Base-by-base conservation (phyloP, 1,139 yeast genomes). In the Protomyces arabidopsidicola region DNA sequence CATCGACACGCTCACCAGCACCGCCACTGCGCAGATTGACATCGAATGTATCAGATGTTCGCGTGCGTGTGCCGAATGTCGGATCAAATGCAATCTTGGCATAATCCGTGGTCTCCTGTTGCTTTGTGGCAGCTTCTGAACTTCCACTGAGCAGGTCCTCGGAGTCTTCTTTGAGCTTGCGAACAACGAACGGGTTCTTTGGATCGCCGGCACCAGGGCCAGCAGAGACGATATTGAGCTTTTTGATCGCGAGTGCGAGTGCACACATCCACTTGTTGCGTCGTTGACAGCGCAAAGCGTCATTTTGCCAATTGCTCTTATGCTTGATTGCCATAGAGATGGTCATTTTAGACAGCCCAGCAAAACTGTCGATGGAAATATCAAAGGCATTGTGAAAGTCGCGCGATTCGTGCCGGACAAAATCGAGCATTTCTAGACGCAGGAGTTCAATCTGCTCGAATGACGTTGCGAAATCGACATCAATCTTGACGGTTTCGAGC, bases 251-350 rank as follows among this genome's bases (percentile, higher is more conserved):
- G 31, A 58, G 39, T 8, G 62, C 50, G 31, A 67, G 52, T 9
- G 65, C 67, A 36, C 60, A 59, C 65, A 67, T 66, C 39, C 67
- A 61, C 50, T 60, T 66, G 65, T 67, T 67, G 35, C 67, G 61
- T 6, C 67, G 54, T n/a, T 54, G 61, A 3, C 48, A 39, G 18
- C 65, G 65, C 61, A 72, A 64, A 3, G 68, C 67, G 14, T 72
- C 71, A 64, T 77, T 79, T 18, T 75, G 73, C 67, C 71, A 72
- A 69, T 76, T 77, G 67, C 70, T 70, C 60, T 75, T 71, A 65
- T 73, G 71, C 22, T 73, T 71, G 50, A 75, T 70, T 53, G 69
- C 69, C 58, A 76, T 67, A 22, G 70, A 67, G 51, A 77, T 64
- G 12, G 68, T 65, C 65, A 75, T 65, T 36, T 76, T 69, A 63